Conservation (phyloP, 169 alveolate species). For the Eimeria brunetti region DNA sequence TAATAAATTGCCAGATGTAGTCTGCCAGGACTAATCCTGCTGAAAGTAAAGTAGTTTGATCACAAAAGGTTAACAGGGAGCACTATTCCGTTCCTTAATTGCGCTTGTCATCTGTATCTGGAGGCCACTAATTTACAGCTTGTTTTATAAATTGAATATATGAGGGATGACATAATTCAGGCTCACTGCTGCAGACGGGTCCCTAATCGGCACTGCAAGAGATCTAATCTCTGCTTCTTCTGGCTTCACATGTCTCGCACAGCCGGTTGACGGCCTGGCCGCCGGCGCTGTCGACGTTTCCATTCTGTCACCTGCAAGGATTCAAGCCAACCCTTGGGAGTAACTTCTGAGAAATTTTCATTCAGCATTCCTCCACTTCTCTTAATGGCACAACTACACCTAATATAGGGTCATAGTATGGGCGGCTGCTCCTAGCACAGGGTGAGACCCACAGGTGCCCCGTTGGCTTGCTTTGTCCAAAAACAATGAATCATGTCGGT, state of each 20-base stretch:
- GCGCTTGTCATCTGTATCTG: neutral
- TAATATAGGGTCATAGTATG: neutral
- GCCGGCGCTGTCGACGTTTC: conserved; percentile 6
- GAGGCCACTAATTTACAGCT: neutral
- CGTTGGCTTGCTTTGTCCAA: neutral
- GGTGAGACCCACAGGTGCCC: neutral
- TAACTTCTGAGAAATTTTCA: neutral
- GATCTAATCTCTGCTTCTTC: conserved; percentile 52
- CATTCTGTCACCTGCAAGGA: conserved; percentile 26
- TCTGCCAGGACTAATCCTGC: neutral
- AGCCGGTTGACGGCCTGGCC: neutral
- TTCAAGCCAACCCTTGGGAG: neutral
- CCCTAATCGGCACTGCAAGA: conserved; percentile 60
- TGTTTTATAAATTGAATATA: neutral
- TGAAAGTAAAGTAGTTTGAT: neutral
- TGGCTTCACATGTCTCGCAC: neutral
- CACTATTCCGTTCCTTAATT: neutral
- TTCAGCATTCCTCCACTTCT: neutral
- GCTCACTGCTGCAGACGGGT: conserved; percentile 35
- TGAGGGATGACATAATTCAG: too few species aligned
- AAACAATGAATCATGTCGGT: neutral
- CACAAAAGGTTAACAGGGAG: neutral
- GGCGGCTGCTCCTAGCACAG: neutral
- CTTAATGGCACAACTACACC: neutral
- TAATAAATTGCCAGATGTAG: neutral